Percentiles rank a stretch among this genome's conserved stretches.
Conservation (phyloP, 495 filamentous ascomycete genomes). For the Talaromyces stipitatus region DNA sequence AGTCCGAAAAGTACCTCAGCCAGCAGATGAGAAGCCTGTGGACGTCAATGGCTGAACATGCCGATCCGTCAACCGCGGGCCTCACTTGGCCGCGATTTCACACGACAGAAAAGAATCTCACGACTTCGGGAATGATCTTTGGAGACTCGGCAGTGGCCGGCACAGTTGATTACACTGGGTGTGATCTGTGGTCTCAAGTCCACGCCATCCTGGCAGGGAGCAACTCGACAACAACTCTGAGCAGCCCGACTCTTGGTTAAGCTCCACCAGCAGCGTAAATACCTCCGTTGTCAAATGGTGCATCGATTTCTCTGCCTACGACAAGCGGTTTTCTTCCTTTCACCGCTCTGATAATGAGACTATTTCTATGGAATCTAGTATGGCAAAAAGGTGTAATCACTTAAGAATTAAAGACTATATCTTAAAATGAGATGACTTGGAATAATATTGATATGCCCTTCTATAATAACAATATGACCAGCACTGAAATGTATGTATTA, state of each 20-base stretch:
- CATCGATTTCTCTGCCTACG: neutral
- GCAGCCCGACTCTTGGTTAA: neutral
- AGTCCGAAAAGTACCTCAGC: slow-evolving; percentile 20
- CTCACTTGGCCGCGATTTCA: slow-evolving; percentile 23
- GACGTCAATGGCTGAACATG: slow-evolving; percentile 29
- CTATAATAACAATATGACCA: neutral
- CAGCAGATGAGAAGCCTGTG: slow-evolving; percentile 25
- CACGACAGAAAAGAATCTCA: slow-evolving; percentile 2
- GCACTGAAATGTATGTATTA: neutral
- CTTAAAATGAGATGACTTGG: neutral
- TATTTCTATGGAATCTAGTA: neutral
- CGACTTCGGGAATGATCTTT: slow-evolving; percentile 20
- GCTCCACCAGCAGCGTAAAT: neutral
- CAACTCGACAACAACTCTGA: slow-evolving; percentile 3
- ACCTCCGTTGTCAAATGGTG: neutral
- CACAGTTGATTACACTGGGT: slow-evolving; percentile 22
- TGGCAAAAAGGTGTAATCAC: neutral
- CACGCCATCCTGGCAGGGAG: slow-evolving; percentile 7
- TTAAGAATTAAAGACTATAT: neutral
- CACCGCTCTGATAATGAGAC: neutral
- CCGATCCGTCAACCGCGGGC: slow-evolving; percentile 13
- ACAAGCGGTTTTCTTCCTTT: neutral
- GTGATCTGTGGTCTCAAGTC: slow-evolving; percentile 25
- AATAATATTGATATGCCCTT: neutral
- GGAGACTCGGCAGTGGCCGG: slow-evolving; percentile 14